Evolutionary conservation across 768 basidiomycete genomes (phyloP).

Genomic region (Amanita polypyramis): DNA sequence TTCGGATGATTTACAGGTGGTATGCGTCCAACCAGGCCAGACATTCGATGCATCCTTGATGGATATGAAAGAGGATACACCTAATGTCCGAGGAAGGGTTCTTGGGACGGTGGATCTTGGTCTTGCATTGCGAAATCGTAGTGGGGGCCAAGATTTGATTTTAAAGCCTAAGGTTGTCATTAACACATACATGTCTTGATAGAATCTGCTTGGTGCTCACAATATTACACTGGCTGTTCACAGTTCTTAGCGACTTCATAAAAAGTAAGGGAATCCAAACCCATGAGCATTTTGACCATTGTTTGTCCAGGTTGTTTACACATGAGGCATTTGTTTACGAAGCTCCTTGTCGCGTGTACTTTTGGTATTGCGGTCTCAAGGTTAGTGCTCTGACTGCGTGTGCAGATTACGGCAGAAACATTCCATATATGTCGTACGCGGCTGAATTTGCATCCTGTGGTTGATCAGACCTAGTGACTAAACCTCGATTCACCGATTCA

Average conservation of each 20-base stretch:
- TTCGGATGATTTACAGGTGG: background rate
- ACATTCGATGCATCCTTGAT: background rate
- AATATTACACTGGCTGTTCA: too few relatives aligned
- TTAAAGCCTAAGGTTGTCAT: background rate
- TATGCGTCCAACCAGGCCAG: background rate
- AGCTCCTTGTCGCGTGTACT: background rate
- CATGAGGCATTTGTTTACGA: background rate
- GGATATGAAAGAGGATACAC: background rate
- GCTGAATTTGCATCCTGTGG: too few relatives aligned
- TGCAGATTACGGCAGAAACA: too few relatives aligned
- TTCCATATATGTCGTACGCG: too few relatives aligned
- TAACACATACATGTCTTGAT: background rate
- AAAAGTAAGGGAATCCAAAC: too few relatives aligned
- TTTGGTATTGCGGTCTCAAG: too few relatives aligned
- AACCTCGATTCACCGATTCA: background rate
- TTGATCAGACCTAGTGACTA: background rate
- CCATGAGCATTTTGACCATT: too few relatives aligned
- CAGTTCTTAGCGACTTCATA: too few relatives aligned
- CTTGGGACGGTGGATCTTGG: slow-evolving; percentile 3
- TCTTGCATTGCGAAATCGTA: background rate
- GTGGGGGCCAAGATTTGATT: background rate
- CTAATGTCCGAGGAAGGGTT: background rate
- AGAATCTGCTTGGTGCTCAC: too few relatives aligned
- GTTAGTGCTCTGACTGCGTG: too few relatives aligned
- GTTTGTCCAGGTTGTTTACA: too few relatives aligned